A percentile compares a stretch with the other conserved stretches of the same genome.
These are phyloP conservation scores for Zychaea mexicana DNA, from an alignment of 371 early-diverging fungal genomes.

Conservation along the genomic window DNA sequence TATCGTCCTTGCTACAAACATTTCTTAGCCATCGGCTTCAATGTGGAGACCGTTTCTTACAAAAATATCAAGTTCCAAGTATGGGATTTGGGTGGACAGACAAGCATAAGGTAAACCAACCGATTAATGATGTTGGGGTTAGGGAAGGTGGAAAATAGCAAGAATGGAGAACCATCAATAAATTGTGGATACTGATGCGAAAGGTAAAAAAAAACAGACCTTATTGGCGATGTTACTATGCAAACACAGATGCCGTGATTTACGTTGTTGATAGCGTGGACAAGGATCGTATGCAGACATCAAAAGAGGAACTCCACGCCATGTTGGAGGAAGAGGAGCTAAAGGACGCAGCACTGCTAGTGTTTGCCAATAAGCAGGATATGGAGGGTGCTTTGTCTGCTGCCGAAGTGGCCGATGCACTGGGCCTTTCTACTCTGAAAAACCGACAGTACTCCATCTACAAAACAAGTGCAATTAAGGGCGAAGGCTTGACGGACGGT, in stretches of 20 bases:
- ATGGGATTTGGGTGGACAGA: constrained; percentile 98
- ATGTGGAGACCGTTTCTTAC: constrained; percentile 97
- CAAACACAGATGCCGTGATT: constrained; percentile 91
- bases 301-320: constrained; percentile 85
- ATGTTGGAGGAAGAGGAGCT: constrained; percentile 92
- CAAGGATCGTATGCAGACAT: constrained; percentile 86
- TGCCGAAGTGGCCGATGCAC: constrained; percentile 84
- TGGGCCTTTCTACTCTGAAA: constrained; percentile 80
- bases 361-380: constrained; percentile 94
- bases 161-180: background rate
- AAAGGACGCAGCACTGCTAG: constrained; percentile 78
- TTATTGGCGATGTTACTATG: constrained; percentile 70
- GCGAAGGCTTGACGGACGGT: constrained; percentile 96
- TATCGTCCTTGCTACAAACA: background rate
- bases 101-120: constrained; percentile 79
- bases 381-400: constrained; percentile 87
- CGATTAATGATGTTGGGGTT: background rate
- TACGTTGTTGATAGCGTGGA: constrained; percentile 96
- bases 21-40: constrained; percentile 77
- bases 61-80: constrained; percentile 97
- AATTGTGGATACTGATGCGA: background rate
- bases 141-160: background rate
- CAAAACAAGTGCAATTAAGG: constrained; percentile 91
- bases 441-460: constrained; percentile 93
- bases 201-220: constrained; percentile 18